Evolutionary conservation across 768 basidiomycete species (phyloP), one percentile per base, ranked within the genome.

Genomic region (Termitomyces eurrhizus): DNA sequence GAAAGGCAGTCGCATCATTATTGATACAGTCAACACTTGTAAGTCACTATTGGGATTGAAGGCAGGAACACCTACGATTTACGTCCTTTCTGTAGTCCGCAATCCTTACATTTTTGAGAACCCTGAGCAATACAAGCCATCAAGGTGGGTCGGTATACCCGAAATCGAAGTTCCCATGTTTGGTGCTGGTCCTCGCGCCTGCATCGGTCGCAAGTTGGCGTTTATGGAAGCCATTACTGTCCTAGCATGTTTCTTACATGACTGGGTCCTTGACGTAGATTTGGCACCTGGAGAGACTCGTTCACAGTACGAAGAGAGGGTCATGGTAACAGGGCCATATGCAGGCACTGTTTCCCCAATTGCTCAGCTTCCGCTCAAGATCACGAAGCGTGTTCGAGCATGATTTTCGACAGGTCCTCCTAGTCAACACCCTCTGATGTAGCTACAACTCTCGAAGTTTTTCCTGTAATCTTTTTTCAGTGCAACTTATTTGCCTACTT

Each of bases 21-120:
- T 76, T 5, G 74, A 76, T 49, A 66, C 72, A 63, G 26, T 73
- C 50, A 63, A 69, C 46, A 52, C 67, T 61, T 65, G 73, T 70
- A 36, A 60, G 69, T 66, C 21, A 21, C 4, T 35, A 35, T 9
- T 9, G 8, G 33, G 8, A 35, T 35, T 4, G 33, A 35, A 35
- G 33, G 33, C 33, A 35, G 33, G 33, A 35, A 35, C 8, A 35
- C 33, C 33, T 35, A 35, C 8, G 33, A 35, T 35, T 35, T 36
- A 46, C 14, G 14, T 37, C 2, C 32, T 49, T 59, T 11, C 39
- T 70, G 37, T 24, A 65, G 74, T 72, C 50, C 68, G 71, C 55
- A 74, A 75, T 58, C 70, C 72, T 3, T 55, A 67, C 7, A 60
- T 69, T 44, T 76, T 72, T 42, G 58, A 62, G 0, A 64, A 75